Percentiles rank a stretch among this genome's conserved stretches.
phyloP scores from a whole-genome alignment of 176 grass and related monocot genomes.

The Hsuehochloa calcarea region DNA sequence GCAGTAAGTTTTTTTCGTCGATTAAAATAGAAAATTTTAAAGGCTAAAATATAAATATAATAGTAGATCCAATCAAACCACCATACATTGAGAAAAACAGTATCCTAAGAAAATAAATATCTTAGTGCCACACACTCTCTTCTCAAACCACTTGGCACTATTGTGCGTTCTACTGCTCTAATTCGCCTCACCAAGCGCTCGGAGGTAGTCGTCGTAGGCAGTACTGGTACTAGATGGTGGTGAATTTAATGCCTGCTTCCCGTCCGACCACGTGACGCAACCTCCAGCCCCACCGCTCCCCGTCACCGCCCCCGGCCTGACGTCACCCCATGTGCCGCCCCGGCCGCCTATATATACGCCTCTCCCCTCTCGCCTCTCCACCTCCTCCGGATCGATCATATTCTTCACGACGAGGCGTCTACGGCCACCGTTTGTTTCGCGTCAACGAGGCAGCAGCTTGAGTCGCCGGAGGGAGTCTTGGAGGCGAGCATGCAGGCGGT shows the following conservation, averaged over 20 bases:
- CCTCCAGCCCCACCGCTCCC: conserved; percentile 26
- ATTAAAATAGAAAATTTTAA: no score
- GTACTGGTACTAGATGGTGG: neutral
- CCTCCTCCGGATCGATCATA: neutral
- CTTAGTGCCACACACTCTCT: no score
- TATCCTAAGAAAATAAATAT: no score
- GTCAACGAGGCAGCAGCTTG: neutral
- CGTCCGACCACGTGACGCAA: conserved; percentile 51
- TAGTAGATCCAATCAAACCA: no score
- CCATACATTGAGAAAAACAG: no score
- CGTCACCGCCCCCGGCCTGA: conserved; percentile 41
- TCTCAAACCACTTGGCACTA: no score
- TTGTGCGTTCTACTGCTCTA: no score
- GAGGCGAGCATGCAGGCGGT: conserved; percentile 39
- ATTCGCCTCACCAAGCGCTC: neutral
- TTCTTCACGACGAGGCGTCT: neutral
- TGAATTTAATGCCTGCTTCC: conserved; percentile 11
- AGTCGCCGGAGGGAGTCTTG: neutral
- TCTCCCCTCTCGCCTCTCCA: neutral
- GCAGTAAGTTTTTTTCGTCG: no score
- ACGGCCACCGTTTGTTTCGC: neutral
- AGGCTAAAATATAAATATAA: no score
- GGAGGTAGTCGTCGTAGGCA: neutral
- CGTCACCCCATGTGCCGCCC: conserved; percentile 62
- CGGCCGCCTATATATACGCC: conserved; percentile 42